Percentiles rank a stretch among this genome's conserved stretches.
Conservation (phyloP, 306 rosid genomes). For the Oxytropis ochrocephala region DNA sequence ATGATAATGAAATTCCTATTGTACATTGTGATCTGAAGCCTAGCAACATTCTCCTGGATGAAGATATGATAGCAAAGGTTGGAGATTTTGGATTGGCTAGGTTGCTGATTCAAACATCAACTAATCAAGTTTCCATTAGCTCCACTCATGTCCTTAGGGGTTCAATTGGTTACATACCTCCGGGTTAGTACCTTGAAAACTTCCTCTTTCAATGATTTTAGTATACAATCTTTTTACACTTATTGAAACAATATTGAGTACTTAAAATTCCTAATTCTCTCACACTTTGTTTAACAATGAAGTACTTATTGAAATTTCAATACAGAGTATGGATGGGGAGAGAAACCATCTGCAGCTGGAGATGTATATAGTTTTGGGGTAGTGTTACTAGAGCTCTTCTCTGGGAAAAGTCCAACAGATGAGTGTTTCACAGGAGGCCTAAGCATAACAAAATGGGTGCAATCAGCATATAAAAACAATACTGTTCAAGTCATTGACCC, state of each 20-base stretch:
- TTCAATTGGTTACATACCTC: conserved; percentile 81
- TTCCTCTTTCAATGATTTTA: not conserved
- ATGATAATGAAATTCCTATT: conserved; percentile 55
- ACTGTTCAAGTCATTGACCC: conserved; percentile 36
- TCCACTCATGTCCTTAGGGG: conserved; percentile 55
- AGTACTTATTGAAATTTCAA: not conserved
- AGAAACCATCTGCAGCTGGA: conserved; percentile 52
- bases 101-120: conserved; percentile 36
- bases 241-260: not conserved
- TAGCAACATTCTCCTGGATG: conserved; percentile 58
- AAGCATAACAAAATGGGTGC: conserved; percentile 48
- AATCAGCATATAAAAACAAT: conserved; percentile 36
- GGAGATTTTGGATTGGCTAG: conserved; percentile 81
- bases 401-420: conserved; percentile 54
- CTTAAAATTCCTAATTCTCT: not conserved
- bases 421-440: conserved; percentile 43
- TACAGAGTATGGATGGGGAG: conserved; percentile 70
- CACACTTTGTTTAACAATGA: not conserved
- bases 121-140: conserved; percentile 33
- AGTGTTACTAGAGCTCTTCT: conserved; percentile 50
- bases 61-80: conserved; percentile 58
- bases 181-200: conserved; percentile 38
- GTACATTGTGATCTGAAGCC: conserved; percentile 85
- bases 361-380: conserved; percentile 77
- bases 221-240: not conserved